Base-by-base conservation (phyloP, 2,329 filamentous ascomycete genomes). In the Diaporthe vaccinii region DNA sequence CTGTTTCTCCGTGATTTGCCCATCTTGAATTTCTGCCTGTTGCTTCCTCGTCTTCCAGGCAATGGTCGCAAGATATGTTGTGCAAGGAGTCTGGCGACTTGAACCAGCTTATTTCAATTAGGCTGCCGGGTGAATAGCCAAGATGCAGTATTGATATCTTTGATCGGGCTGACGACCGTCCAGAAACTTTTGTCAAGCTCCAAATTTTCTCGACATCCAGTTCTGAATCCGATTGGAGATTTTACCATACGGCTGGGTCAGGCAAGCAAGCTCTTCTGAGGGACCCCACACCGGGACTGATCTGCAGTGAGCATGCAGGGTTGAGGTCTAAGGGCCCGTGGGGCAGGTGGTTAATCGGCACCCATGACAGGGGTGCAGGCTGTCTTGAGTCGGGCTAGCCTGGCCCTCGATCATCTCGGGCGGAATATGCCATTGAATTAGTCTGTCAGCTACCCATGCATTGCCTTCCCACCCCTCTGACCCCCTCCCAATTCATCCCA, bases 1-100 rank as follows among this genome's bases (percentile, higher is more conserved):
- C 89, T 85, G 80, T 87, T 89, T 75, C 88, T 86, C 53, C 90
- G 86, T 39, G 90, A 89, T 83, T 93, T 93, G 58, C 84, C 91
- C 91, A 93, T 93, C 25, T 58, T 82, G 36, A 12, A 14, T 34
- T 22, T 20, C 22, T 17, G 10, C 12, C 22, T 25, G 8, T 44
- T 53, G 8, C 20, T n/a, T 9, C 8, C 44, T 25, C 22, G n/a
- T 34, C 2, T 20, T 17, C 5, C 28, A 22, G 2, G 17, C 34
- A 58, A 15, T 17, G 31, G 31, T 55, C 28, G 17, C n/a, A 46
- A 53, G 25, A 20, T 6, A 22, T 15, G n/a, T 20, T 20, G 7
- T 2, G 39, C 20, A 39, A 20, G 17, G 15, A 41, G 25, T 41
- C 17, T 22, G 15, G 17, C 31, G 17, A 22, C 8, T 28, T 55